phyloP scores from a whole-genome alignment of 306 rosid species.

The Hylodesmum podocarpum region DNA sequence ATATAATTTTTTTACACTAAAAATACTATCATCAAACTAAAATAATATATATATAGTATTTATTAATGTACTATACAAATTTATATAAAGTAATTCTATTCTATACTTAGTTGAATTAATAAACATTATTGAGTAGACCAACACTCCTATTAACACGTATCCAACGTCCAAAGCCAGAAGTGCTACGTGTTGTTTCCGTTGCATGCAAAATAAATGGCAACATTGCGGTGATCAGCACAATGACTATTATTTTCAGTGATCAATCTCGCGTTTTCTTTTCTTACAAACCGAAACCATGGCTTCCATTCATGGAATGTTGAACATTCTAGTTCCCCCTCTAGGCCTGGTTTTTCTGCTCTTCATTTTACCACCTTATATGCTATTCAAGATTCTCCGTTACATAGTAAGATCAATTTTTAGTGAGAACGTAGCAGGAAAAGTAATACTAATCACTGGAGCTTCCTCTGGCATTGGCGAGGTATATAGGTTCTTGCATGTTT shows the following conservation, averaged over 20 bases:
- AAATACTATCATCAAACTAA: too few relatives aligned
- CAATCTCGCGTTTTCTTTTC: not conserved
- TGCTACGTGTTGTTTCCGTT: constrained; percentile 25
- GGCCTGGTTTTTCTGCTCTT: constrained; percentile 8
- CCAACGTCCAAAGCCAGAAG: not conserved
- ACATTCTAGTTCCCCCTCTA: constrained; percentile 37
- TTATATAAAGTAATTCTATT: too few relatives aligned
- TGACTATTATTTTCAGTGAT: not conserved
- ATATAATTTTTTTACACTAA: too few relatives aligned
- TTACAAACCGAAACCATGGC: constrained; percentile 33
- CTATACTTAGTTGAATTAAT: too few relatives aligned
- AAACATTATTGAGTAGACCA: too few relatives aligned
- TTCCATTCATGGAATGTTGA: constrained; percentile 29
- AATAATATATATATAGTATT: too few relatives aligned
- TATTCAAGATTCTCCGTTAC: constrained; percentile 35
- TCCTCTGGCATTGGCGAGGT: constrained; percentile 64
- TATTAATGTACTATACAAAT: too few relatives aligned
- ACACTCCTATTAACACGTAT: too few relatives aligned
- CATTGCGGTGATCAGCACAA: constrained; percentile 19
- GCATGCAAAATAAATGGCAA: constrained; percentile 19
- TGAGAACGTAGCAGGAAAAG: constrained; percentile 61
- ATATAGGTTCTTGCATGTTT: constrained; percentile 25
- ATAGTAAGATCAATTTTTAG: not conserved
- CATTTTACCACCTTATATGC: constrained; percentile 31
- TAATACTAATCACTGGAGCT: constrained; percentile 57